These are phyloP conservation scores for Ceratopteris richardii DNA, from an alignment of 75 land plant genomes.

Conservation along the genomic window DNA sequence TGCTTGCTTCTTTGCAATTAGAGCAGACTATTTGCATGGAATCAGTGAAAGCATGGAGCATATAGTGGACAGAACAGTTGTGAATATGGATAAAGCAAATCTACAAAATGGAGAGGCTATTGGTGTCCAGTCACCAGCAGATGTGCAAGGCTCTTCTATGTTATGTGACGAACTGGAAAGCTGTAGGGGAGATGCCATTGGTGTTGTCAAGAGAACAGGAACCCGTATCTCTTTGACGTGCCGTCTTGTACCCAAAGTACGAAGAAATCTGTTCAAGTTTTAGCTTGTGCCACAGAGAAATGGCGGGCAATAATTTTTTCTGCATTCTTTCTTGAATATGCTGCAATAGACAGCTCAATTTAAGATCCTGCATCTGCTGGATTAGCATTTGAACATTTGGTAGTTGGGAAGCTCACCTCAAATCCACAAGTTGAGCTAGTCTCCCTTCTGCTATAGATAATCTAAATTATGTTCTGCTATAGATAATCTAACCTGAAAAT, in stretches of 20 bases:
- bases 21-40: conserved; percentile 87
- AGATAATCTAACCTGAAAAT: too few relatives aligned
- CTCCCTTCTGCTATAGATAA: too few relatives aligned
- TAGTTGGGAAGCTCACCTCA: too few relatives aligned
- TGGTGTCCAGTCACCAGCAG: too few relatives aligned
- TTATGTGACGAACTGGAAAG: background rate
- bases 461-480: too few relatives aligned
- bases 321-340: too few relatives aligned
- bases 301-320: too few relatives aligned
- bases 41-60: conserved; percentile 58
- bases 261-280: conserved; percentile 14
- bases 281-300: too few relatives aligned
- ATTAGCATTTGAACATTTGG: too few relatives aligned
- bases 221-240: conserved; percentile 84
- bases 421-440: too few relatives aligned
- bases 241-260: conserved; percentile 49
- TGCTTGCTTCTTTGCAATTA: background rate
- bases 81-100: conserved; percentile 6
- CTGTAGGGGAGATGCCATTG: conserved; percentile 5
- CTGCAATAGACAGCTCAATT: too few relatives aligned
- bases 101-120: background rate
- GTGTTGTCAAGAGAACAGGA: conserved; percentile 28
- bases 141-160: background rate
- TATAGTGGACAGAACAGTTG: conserved; percentile 27
- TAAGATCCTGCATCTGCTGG: too few relatives aligned